Base-by-base conservation (phyloP, 495 filamentous ascomycete species). In the Lineolata rhizophorae region DNA sequence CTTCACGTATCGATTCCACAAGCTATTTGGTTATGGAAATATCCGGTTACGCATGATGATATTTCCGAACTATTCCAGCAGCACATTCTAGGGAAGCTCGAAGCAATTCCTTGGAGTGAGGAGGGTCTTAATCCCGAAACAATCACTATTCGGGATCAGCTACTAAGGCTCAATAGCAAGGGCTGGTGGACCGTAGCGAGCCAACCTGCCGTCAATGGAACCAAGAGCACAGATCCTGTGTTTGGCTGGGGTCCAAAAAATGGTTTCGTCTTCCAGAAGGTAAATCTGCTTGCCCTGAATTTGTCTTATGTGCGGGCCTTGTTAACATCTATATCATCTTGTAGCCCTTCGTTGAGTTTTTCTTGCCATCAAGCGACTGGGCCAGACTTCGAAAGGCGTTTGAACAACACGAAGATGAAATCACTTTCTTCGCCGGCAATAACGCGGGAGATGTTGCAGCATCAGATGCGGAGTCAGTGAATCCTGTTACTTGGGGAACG, bases 141-240 rank as follows among this genome's bases (percentile, higher is more conserved):
- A 0, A 61, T 64, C 20, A 62, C 68, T 4, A 97, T 97, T 47
- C 67, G 67, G 25, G 51, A 66, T 1, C 60, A 78, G 38, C 65
- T 97, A 4, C 53, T 85, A 34, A 52, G 55, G 18, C 61, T 97
- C 29, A 93, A 84, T 44, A 54, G 62, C 26, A 76, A 77, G 42
- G 79, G 81, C 30, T 92, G 83, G 78, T 94, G 84, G 90, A 91
- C 81, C 3, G 67, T 97, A 9, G 87, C 87, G 15, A 87, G 78
- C n/a, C 87, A 97, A 46, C 87, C 87, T 16, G 82, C 87, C 20
- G 80, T 93, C 16, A 85, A 94, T 44, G 81, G 81, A 20, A 52
- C 82, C 4, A 64, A 62, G 22, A 81, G 72, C 36, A 64, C 64
- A 34, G 68, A 97, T 50, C 51, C 60, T n/a, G 60, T 76, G 32